Percentiles rank a stretch among this genome's conserved stretches.
phyloP scores from a whole-genome alignment of 257 asterid genomes.

The Capsicum baccatum region DNA sequence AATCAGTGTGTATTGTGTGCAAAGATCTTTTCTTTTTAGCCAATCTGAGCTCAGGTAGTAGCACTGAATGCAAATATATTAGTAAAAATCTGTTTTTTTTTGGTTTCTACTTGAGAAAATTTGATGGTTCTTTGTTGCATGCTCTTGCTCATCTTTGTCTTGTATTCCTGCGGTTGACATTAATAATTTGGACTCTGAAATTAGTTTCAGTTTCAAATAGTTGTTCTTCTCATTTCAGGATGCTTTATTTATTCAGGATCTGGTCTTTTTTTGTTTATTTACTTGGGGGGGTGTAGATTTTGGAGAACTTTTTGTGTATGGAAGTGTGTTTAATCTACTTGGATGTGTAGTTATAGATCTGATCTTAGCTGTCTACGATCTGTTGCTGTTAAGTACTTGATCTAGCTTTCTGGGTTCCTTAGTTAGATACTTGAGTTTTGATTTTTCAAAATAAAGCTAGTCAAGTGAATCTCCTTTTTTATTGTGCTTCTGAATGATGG shows the following conservation, averaged over 20 bases:
- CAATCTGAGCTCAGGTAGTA: slow-evolving; percentile 9
- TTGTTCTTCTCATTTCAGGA: background rate
- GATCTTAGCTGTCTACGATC: background rate
- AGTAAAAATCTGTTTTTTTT: background rate
- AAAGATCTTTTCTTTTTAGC: slow-evolving; percentile 4
- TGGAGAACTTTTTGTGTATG: background rate
- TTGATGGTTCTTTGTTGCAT: slow-evolving; percentile 9
- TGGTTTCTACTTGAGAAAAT: background rate
- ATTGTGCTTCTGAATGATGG: background rate
- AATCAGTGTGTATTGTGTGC: slow-evolving; percentile 1
- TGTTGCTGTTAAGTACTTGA: background rate
- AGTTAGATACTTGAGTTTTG: slow-evolving; percentile 6
- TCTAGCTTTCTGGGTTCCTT: background rate
- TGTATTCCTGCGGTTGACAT: background rate
- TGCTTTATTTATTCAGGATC: slow-evolving; percentile 23
- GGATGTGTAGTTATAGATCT: background rate
- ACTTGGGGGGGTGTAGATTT: background rate
- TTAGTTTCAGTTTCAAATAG: background rate
- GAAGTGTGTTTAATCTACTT: background rate
- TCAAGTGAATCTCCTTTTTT: background rate
- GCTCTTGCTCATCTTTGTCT: background rate
- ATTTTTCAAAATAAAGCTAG: background rate
- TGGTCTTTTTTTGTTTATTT: background rate
- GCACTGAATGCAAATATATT: background rate
- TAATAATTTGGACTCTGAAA: background rate